Evolutionary conservation across 139 green algal genomes (phyloP), one percentile per base, ranked within the genome.

Genomic region (Coccomyxa sp.): DNA sequence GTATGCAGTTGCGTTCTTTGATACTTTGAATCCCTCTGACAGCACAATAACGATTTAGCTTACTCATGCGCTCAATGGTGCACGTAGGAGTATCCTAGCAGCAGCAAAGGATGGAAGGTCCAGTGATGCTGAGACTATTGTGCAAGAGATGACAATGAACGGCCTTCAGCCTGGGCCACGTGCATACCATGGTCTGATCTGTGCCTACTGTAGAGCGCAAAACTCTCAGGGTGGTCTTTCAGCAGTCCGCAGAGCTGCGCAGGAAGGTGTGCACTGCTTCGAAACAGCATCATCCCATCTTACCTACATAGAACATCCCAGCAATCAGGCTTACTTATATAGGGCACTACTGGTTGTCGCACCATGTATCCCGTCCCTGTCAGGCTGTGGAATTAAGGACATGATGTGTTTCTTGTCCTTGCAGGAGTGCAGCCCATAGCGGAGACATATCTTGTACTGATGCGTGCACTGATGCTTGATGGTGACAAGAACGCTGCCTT

Each of bases 181-280:
- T 10, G 87, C 87, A 32, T 90, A 87, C 81, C 87, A 90, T 66
- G 87, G 66, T 30, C 80, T 87, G n/a, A 77, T 90, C n/a, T 85
- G 82, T 67, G 80, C 81, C 38, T 81, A 90, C 68, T 77, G 67
- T 11, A 83, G 79, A n/a, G 74, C 67, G 14, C 13, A 60, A 12
- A 18, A 84, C 14, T 32, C 82, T 16, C n/a, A 60, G 13, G 82
- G 84, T 58, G 87, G 84, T 9, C 79, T 88, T 78, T 71, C 23
- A 12, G 84, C 87, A 13, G 82, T 86, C 27, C 67, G 84, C 12
- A 51, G 78, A 38, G 71, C 27, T 45, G 25, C 45, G 71, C 71
- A 38, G 71, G 23, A 31, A 38, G 25, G 71, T 77, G 71, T 18
- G 25, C 14, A 18, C 27, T 51, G 1, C 3, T 31, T n/a, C 12